Evolutionary conservation across 345 rosid genomes (phyloP).

Genomic region (Chamaenerion angustifolium): DNA sequence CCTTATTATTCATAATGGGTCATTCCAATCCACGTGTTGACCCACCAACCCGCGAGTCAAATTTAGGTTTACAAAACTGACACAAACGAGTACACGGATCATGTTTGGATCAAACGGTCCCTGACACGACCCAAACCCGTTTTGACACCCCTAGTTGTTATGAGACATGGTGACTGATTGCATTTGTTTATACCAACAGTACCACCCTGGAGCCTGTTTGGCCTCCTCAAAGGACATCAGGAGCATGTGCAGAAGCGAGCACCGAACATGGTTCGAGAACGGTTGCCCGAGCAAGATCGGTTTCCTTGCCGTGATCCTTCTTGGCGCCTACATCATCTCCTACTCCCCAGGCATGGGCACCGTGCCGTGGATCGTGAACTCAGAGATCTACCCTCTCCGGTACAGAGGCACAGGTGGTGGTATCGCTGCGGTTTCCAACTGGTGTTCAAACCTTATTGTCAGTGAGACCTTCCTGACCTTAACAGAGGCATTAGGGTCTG

Average conservation of each 20-base stretch:
- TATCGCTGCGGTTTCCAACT: slow-evolving; percentile 63
- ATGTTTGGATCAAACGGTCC: too few relatives aligned
- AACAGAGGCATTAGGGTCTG: slow-evolving; percentile 39
- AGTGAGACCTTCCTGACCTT: slow-evolving; percentile 49
- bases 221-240: slow-evolving; percentile 13
- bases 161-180: too few relatives aligned
- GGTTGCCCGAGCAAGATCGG: slow-evolving; percentile 83
- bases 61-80: too few relatives aligned
- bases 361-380: slow-evolving; percentile 84
- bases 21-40: too few relatives aligned
- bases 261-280: slow-evolving; percentile 34
- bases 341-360: slow-evolving; percentile 89
- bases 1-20: too few relatives aligned
- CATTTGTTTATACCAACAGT: slow-evolving; percentile 14
- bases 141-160: too few relatives aligned
- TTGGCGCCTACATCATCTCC: slow-evolving; percentile 53
- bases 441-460: slow-evolving; percentile 63
- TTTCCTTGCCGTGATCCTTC: slow-evolving; percentile 44
- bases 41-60: too few relatives aligned
- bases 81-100: too few relatives aligned
- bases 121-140: too few relatives aligned
- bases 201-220: slow-evolving; percentile 69
- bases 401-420: slow-evolving; percentile 88
- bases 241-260: slow-evolving; percentile 18
- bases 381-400: slow-evolving; percentile 76